Evolutionary conservation across 2,329 filamentous ascomycete genomes (phyloP).

Genomic region (Zasmidium angulare): DNA sequence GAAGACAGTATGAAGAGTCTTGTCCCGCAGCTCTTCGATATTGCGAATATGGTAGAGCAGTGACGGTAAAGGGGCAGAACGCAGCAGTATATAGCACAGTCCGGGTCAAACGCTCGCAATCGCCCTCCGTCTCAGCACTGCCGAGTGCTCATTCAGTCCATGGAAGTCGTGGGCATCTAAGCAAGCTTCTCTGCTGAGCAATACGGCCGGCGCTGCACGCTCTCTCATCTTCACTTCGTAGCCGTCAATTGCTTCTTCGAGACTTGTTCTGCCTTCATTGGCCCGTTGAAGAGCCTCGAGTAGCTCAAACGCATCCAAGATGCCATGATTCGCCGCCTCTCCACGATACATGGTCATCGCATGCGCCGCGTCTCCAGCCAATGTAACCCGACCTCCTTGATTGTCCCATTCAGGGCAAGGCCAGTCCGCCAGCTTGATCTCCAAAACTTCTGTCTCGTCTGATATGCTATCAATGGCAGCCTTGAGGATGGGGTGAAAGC

Average conservation of each 20-base stretch:
- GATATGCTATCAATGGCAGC: background rate
- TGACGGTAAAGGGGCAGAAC: too few species aligned
- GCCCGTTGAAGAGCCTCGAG: background rate
- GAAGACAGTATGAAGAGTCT: background rate
- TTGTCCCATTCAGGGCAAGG: constrained; percentile 1
- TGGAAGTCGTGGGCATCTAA: background rate
- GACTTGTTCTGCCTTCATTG: too few species aligned
- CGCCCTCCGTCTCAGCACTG: background rate
- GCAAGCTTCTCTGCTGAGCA: background rate
- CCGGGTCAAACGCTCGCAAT: background rate
- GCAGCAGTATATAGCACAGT: too few species aligned
- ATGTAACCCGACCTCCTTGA: constrained; percentile 30
- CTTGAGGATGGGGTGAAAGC: background rate
- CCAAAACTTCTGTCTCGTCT: background rate
- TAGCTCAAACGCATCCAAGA: background rate
- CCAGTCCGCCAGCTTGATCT: constrained; percentile 2
- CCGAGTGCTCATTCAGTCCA: background rate
- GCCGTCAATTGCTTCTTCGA: too few species aligned
- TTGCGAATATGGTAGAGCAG: background rate
- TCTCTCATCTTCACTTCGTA: too few species aligned
- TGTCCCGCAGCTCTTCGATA: background rate
- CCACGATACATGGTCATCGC: constrained; percentile 32
- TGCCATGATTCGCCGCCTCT: constrained; percentile 8
- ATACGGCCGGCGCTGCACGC: background rate
- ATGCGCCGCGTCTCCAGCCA: constrained; percentile 42